A percentile compares a stretch with the other conserved stretches of the same genome.
phyloP scores from a whole-genome alignment of 495 filamentous ascomycete genomes.

The Cryomyces antarcticus region DNA sequence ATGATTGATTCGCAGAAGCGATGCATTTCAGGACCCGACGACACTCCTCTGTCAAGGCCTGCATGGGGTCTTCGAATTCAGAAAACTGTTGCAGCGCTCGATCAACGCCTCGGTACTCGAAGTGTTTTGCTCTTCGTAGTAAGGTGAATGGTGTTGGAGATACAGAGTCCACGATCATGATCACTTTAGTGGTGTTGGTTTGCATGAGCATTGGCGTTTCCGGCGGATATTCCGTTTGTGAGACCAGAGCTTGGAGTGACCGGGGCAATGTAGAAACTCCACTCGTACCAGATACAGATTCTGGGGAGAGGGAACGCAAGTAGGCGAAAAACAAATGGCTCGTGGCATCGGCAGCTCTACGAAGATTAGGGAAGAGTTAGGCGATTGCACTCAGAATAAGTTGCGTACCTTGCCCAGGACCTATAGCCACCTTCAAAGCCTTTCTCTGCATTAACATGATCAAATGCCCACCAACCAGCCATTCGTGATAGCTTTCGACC shows the following conservation, averaged over 20 bases:
- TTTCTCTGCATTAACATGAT: constrained; percentile 60
- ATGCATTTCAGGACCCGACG: constrained; percentile 74
- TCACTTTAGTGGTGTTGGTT: constrained; percentile 64
- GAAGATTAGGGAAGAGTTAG: constrained; percentile 4
- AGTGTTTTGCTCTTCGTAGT: constrained; percentile 77
- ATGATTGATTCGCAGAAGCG: constrained; percentile 68
- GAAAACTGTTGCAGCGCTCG: constrained; percentile 62
- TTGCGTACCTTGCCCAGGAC: constrained; percentile 45
- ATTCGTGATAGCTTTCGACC: constrained; percentile 86
- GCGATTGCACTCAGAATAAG: not conserved
- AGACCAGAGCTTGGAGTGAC: constrained; percentile 71
- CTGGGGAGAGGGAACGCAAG: constrained; percentile 70
- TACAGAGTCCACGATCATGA: constrained; percentile 91
- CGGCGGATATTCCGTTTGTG: constrained; percentile 90
- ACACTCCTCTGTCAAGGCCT: constrained; percentile 82
- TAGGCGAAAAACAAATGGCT: constrained; percentile 98
- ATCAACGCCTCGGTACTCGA: constrained; percentile 84
- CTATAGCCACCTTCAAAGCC: constrained; percentile 96
- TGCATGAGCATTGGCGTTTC: constrained; percentile 59
- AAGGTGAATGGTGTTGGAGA: constrained; percentile 89
- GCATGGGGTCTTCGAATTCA: constrained; percentile 72
- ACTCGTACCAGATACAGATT: constrained; percentile 42
- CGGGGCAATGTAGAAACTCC: constrained; percentile 71
- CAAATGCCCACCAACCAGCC: constrained; percentile 98
- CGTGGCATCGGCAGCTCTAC: constrained; percentile 78